Evolutionary conservation across 306 rosid species (phyloP), one percentile per base, ranked within the genome.

Genomic region (Nissolia schottii): DNA sequence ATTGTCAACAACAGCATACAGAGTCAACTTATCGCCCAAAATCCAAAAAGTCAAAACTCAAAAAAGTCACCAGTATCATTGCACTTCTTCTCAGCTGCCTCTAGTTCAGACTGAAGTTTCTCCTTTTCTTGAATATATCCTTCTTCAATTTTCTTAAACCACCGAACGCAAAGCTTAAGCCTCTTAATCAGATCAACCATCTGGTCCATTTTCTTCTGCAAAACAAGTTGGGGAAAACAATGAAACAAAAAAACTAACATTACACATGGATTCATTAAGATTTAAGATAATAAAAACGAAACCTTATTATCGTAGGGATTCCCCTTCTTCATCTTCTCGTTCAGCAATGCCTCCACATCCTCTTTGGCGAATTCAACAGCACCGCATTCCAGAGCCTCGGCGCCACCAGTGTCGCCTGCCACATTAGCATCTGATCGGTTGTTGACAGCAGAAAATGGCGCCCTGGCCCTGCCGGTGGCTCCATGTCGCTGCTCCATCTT

Each of bases 281-380:
- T 6, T n/a, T 3, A 5, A 27, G 16, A 60, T 48, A 13, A 46
- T 13, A 37, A 35, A 35, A 27, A 53, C 20, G 3, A 61, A 56
- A 94, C 99, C 97, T 94, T 94, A 54, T 57, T 76, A 62, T 94
- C 99, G 49, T 60, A 85, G 58, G 80, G 85, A 50, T 64, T 84
- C 31, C 81, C 86, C 77, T 86, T 79, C 41, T 67, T 87, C 35
- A 79, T 48, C 90, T 85, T 94, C 83, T 86, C 88, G 23, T 78
- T 86, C 63, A 94, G 79, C 71, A 95, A 66, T 0, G 84, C 85
- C 32, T 89, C 96, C 1, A 89, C 86, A 5, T 87, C 88, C 61
- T 89, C 96, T 41, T 84, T 85, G 0, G 99, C 81, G 68, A 91
- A 95, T 69, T 91, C 96, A 16, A 81, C 15, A 16, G 12, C 45